phyloP scores from a whole-genome alignment of 345 rosid genomes.

The Gossypium raimondii region DNA sequence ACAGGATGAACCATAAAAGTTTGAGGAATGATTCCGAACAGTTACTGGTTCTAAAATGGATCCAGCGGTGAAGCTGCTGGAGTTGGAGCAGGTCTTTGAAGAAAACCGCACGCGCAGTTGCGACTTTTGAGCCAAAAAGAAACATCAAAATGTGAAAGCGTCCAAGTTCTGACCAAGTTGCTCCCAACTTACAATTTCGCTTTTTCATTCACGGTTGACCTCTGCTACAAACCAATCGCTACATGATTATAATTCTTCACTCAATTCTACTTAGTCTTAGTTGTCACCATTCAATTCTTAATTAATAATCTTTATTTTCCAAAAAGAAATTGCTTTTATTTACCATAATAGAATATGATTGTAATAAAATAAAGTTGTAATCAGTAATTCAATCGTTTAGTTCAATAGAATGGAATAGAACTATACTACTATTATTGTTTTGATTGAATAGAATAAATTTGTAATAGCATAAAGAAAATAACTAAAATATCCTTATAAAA shows the following conservation, averaged over 20 bases:
- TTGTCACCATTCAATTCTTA: too few species aligned
- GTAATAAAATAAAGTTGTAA: too few species aligned
- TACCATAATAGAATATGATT: accelerated
- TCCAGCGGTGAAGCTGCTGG: background rate
- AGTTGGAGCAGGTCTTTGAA: background rate
- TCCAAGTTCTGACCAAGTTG: background rate
- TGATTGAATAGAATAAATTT: too few species aligned
- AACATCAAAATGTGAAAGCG: background rate
- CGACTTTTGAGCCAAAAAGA: background rate
- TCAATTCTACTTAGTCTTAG: too few species aligned
- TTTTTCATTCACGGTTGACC: background rate
- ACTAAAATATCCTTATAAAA: too few species aligned
- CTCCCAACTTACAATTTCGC: background rate
- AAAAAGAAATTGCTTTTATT: too few species aligned
- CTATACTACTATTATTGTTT: too few species aligned
- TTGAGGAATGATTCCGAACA: background rate
- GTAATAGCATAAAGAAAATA: too few species aligned
- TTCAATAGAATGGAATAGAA: accelerated
- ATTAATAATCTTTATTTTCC: too few species aligned
- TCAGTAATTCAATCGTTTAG: accelerated
- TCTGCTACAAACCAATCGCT: too few species aligned
- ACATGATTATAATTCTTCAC: too few species aligned
- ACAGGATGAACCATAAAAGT: background rate
- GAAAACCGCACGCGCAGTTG: background rate
- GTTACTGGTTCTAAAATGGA: background rate